These are phyloP conservation scores for Shiraia bambusicola DNA, from an alignment of 2,329 filamentous ascomycete species.

Conservation along the genomic window DNA sequence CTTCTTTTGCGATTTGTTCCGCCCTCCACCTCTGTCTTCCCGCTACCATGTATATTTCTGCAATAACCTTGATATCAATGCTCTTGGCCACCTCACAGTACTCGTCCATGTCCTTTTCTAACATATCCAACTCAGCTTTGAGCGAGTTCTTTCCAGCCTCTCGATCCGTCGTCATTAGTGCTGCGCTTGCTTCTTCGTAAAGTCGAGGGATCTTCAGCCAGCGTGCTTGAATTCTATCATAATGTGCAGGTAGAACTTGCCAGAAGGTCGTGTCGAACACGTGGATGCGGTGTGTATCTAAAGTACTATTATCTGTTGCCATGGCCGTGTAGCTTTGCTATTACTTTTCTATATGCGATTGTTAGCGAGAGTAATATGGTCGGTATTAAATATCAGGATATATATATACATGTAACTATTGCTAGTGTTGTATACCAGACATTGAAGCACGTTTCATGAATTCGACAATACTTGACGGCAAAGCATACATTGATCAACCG, in stretches of 20 bases:
- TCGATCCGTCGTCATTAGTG: constrained; percentile 8
- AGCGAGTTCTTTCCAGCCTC: constrained; percentile 10
- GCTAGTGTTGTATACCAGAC: no score
- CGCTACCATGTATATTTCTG: constrained; percentile 14
- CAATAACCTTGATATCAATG: constrained; percentile 13
- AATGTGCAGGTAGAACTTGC: constrained; percentile 11
- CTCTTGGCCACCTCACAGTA: constrained; percentile 7
- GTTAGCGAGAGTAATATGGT: no score
- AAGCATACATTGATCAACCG: no score
- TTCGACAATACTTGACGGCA: no score
- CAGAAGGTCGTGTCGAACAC: constrained; percentile 10
- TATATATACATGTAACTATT: no score
- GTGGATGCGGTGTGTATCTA: constrained; percentile 1
- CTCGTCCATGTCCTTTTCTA: constrained; percentile 9
- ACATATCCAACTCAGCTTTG: constrained; percentile 16
- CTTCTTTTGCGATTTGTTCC: constrained; percentile 14
- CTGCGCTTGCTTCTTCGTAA: constrained; percentile 6
- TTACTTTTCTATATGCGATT: neutral
- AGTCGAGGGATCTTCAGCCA: constrained; percentile 6
- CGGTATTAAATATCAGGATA: no score
- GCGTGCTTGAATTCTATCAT: constrained; percentile 9
- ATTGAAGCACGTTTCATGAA: no score
- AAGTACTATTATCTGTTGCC: neutral
- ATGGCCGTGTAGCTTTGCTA: neutral
- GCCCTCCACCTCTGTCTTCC: constrained; percentile 10